phyloP scores from a whole-genome alignment of 2,329 filamentous ascomycete genomes.

The Clonostachys rosea region DNA sequence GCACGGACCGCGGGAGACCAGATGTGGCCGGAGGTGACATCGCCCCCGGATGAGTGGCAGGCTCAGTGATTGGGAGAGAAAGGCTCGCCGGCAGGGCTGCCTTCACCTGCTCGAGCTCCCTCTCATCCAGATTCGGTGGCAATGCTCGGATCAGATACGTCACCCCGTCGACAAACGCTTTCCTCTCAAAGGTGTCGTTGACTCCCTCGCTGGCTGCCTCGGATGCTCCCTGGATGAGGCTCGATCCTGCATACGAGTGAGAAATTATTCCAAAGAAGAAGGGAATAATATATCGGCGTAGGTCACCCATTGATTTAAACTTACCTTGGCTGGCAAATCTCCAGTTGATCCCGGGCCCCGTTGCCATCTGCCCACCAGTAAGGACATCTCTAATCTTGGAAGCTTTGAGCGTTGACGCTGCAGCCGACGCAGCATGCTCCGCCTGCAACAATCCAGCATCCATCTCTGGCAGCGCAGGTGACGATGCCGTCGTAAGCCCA shows the following conservation, averaged over 20 bases:
- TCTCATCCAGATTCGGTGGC: slow-evolving; percentile 48
- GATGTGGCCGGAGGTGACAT: background rate
- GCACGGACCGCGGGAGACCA: slow-evolving; percentile 32
- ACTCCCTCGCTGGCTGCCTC: slow-evolving; percentile 15
- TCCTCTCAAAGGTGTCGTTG: slow-evolving; percentile 36
- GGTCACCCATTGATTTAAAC: background rate
- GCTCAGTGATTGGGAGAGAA: background rate
- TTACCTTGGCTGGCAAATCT: slow-evolving; percentile 24
- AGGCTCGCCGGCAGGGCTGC: slow-evolving; percentile 14
- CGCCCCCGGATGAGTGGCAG: background rate
- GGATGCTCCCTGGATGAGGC: slow-evolving; percentile 17
- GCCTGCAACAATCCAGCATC: too few species aligned
- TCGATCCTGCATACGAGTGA: slow-evolving; percentile 9
- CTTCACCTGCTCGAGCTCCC: slow-evolving; percentile 39
- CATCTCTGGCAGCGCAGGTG: background rate
- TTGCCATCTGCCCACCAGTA: slow-evolving; percentile 7
- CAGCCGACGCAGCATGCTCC: too few species aligned
- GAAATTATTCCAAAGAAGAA: background rate
- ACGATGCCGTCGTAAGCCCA: background rate
- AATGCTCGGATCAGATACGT: slow-evolving; percentile 61
- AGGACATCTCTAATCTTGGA: too few species aligned
- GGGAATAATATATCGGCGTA: too few species aligned
- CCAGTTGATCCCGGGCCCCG: slow-evolving; percentile 23
- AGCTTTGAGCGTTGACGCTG: too few species aligned
- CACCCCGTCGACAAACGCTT: slow-evolving; percentile 59